phyloP scores from a whole-genome alignment of 768 basidiomycete species.

The Candolleomyces aberdarensis region DNA sequence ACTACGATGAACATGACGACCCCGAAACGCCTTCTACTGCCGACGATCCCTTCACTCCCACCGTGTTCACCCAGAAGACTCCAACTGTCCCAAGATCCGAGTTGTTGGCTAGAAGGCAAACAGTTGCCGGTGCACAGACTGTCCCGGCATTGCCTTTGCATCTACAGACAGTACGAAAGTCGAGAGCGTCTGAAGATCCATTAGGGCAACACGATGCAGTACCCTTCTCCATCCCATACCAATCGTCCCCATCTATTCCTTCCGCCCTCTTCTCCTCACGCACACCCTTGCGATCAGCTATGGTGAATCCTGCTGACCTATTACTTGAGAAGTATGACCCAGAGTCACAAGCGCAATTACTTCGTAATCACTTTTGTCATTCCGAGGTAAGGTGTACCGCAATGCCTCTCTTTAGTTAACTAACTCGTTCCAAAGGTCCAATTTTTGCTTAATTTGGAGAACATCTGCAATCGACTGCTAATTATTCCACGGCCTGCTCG shows the following conservation, averaged over 20 bases:
- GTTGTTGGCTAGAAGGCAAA: conserved; percentile 38
- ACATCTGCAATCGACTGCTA: conserved; percentile 87
- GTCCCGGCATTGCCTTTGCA: conserved; percentile 70
- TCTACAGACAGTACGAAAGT: conserved; percentile 47
- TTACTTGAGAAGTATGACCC: conserved; percentile 68
- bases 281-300: conserved; percentile 43
- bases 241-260: conserved; percentile 67
- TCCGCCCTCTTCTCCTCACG: conserved; percentile 31
- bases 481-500: conserved; percentile 93
- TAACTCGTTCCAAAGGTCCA: conserved; percentile 51
- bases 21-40: conserved; percentile 31
- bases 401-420: conserved; percentile 11
- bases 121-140: conserved; percentile 67
- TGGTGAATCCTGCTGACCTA: conserved; percentile 44
- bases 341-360: conserved; percentile 64
- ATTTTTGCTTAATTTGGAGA: conserved; percentile 86
- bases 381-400: conserved; percentile 55
- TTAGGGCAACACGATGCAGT: conserved; percentile 63
- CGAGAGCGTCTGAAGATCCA: conserved; percentile 69
- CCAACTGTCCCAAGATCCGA: conserved; percentile 13
- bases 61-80: conserved; percentile 6
- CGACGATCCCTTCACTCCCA: conserved; percentile 25
- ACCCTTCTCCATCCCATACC: conserved; percentile 46
- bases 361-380: conserved; percentile 85
- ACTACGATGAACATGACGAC: conserved; percentile 43